Conservation (phyloP, 257 asterid genomes). For the Linaria vulgaris region DNA sequence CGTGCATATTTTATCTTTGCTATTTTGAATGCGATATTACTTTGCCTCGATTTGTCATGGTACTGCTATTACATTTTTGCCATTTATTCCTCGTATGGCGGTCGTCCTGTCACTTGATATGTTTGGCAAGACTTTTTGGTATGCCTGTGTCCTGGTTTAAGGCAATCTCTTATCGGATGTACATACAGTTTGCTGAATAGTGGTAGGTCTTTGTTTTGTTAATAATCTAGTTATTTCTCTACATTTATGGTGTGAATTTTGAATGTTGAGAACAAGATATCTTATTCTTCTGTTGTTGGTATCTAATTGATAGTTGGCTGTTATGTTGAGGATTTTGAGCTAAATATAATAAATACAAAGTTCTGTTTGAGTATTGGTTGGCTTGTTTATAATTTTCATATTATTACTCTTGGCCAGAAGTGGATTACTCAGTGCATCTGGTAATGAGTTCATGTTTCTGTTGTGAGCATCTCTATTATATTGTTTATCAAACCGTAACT, state of each 20-base stretch:
- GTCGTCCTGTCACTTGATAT: background rate
- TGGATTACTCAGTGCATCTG: background rate
- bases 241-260: background rate
- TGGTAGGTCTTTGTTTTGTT: background rate
- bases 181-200: background rate
- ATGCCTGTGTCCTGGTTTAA: background rate
- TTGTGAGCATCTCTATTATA: background rate
- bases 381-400: background rate
- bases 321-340: conserved; percentile 6
- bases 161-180: background rate
- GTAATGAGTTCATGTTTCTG: background rate
- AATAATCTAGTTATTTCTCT: background rate
- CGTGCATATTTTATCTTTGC: conserved; percentile 13
- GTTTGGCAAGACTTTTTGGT: background rate
- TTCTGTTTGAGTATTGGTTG: background rate
- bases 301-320: background rate
- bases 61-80: conserved; percentile 1
- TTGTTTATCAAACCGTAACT: background rate
- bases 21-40: background rate
- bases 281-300: conserved; percentile 5
- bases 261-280: background rate
- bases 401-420: background rate
- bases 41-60: conserved; percentile 14
- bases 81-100: background rate
- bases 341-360: background rate